phyloP scores from a whole-genome alignment of 345 rosid species.

The Euphorbia tirucalli region DNA sequence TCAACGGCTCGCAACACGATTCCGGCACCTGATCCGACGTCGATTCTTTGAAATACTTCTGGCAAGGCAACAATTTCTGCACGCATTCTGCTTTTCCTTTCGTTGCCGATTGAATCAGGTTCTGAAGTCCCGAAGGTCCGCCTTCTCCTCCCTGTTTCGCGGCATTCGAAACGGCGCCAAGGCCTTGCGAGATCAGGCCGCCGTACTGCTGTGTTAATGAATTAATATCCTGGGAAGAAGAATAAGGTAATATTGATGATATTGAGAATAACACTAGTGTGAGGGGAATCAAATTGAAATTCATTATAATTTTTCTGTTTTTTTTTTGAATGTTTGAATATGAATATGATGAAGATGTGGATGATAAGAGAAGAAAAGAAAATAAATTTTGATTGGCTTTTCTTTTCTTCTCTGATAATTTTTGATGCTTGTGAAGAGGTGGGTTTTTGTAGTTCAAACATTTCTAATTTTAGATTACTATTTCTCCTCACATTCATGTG shows the following conservation, averaged over 20 bases:
- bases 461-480: background rate
- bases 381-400: too few relatives aligned
- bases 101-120: background rate
- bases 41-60: constrained; percentile 22
- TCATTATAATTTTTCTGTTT: background rate
- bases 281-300: background rate
- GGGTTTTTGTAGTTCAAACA: background rate
- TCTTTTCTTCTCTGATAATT: background rate
- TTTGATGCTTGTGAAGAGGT: background rate
- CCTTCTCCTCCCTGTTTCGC: background rate
- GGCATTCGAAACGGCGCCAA: background rate
- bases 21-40: constrained; percentile 25
- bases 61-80: constrained; percentile 46
- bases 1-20: constrained; percentile 52
- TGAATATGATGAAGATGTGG: background rate
- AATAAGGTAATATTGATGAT: background rate
- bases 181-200: background rate
- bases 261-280: background rate
- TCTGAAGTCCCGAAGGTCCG: too few relatives aligned
- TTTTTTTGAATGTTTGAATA: too few relatives aligned
- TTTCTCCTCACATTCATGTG: background rate
- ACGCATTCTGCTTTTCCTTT: constrained; percentile 26
- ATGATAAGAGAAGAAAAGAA: background rate
- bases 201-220: background rate
- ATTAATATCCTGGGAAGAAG: background rate